Conservation (phyloP, 1,284 basidiomycete genomes). For the Ceratobasidium sp. region DNA sequence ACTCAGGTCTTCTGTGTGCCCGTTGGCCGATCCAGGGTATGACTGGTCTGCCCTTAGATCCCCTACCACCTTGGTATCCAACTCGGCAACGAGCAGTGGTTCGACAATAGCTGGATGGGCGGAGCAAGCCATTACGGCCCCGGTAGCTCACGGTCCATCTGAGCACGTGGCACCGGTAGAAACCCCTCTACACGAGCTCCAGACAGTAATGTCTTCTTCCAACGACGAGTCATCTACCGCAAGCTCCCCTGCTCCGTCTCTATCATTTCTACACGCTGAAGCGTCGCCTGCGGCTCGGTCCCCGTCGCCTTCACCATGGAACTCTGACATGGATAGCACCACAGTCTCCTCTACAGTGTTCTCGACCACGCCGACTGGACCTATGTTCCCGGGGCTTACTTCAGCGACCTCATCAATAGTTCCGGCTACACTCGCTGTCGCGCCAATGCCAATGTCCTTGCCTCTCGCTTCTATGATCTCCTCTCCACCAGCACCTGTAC, state of each 20-base stretch:
- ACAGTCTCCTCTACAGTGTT: not conserved
- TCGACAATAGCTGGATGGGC: not conserved
- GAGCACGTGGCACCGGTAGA: not conserved
- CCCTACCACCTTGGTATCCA: not conserved
- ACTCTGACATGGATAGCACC: not conserved
- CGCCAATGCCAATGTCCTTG: not conserved
- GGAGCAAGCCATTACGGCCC: not conserved
- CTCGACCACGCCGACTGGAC: not conserved
- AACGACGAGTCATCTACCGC: not conserved
- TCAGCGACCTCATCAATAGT: not conserved
- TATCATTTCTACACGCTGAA: not conserved
- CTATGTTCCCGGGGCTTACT: not conserved
- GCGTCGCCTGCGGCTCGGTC: not conserved
- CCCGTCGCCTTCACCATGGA: not conserved
- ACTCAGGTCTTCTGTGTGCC: not conserved
- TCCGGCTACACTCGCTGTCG: not conserved
- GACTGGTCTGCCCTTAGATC: constrained; percentile 1
- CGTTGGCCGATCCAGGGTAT: not conserved
- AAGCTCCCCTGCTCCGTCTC: not conserved
- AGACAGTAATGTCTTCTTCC: not conserved
- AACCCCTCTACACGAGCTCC: not conserved
- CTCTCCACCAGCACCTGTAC: not conserved
- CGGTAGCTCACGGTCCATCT: not conserved
- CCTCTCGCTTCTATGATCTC: not conserved
- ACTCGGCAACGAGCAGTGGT: not conserved